phyloP scores from a whole-genome alignment of 2,329 filamentous ascomycete genomes.

The Juglanconis sp. region DNA sequence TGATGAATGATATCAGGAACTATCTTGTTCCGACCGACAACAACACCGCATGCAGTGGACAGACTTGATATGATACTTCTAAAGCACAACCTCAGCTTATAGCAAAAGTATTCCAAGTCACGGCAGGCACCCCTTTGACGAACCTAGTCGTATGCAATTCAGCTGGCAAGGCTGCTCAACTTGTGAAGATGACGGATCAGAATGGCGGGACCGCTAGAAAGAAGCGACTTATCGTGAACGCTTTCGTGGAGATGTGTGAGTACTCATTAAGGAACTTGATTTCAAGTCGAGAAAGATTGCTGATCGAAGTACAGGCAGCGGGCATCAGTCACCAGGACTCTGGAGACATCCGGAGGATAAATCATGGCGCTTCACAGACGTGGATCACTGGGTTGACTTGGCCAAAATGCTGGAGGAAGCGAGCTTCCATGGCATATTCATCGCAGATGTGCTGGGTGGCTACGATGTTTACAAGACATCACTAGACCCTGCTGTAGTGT shows the following conservation, averaged over 20 bases:
- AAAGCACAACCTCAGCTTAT: too few relatives aligned
- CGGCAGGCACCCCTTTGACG: neutral
- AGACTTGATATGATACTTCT: too few relatives aligned
- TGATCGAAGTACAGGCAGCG: conserved; percentile 28
- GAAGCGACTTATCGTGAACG: conserved; percentile 19
- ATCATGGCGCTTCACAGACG: conserved; percentile 58
- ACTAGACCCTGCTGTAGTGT: conserved; percentile 53
- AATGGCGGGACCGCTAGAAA: neutral
- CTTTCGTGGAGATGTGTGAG: conserved; percentile 23
- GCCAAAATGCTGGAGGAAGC: conserved; percentile 58
- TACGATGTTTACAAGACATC: conserved; percentile 69
- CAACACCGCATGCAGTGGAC: neutral
- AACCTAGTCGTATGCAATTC: neutral
- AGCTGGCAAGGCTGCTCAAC: neutral
- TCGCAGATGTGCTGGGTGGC: conserved; percentile 61
- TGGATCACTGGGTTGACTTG: conserved; percentile 59
- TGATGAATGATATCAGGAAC: neutral
- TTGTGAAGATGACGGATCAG: conserved; percentile 4
- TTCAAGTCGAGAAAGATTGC: neutral
- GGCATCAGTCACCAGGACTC: conserved; percentile 45
- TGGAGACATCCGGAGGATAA: conserved; percentile 64
- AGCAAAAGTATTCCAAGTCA: neutral
- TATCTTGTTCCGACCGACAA: neutral
- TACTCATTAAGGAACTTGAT: neutral
- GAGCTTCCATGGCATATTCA: conserved; percentile 65